phyloP scores from a whole-genome alignment of 768 basidiomycete genomes.

The Vishniacozyma victoriae region DNA sequence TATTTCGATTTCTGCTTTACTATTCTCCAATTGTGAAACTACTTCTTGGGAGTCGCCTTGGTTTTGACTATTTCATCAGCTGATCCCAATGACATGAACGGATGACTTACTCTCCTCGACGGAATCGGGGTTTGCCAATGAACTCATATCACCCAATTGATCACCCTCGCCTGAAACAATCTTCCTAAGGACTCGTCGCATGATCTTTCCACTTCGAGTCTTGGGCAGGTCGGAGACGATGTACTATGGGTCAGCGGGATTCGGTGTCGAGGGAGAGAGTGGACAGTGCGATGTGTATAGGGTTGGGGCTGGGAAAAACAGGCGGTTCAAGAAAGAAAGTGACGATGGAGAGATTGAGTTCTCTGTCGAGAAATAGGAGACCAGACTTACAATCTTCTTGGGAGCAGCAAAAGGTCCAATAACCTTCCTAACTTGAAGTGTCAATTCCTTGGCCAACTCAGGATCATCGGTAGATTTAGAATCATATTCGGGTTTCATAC shows the following conservation, averaged over 20 bases:
- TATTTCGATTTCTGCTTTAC: no score
- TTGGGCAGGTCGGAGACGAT: conserved; percentile 68
- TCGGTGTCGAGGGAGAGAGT: no score
- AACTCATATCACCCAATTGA: conserved; percentile 56
- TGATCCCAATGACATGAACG: neutral
- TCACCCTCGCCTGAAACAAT: conserved; percentile 81
- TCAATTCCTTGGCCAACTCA: conserved; percentile 73
- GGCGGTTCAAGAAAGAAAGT: no score
- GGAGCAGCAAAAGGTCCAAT: conserved; percentile 98
- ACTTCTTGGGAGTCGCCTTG: conserved; percentile 9
- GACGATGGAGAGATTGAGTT: no score
- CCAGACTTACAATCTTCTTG: conserved; percentile 78
- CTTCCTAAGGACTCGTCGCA: conserved; percentile 94
- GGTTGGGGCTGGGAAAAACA: no score
- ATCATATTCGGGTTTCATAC: conserved; percentile 86
- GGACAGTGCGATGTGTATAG: no score
- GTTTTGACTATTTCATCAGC: conserved; percentile 10
- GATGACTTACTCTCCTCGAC: conserved; percentile 59
- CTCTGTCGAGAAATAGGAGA: no score
- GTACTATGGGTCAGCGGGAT: conserved; percentile 17
- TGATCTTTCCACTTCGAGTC: conserved; percentile 91
- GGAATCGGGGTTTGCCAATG: conserved; percentile 68
- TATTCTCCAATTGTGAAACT: no score
- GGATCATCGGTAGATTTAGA: conserved; percentile 66
- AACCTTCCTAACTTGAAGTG: conserved; percentile 90